A percentile compares a stretch with the other conserved stretches of the same genome.
Conservation (phyloP, 2,329 filamentous ascomycete species). For the Aspergillus spinulosporus region DNA sequence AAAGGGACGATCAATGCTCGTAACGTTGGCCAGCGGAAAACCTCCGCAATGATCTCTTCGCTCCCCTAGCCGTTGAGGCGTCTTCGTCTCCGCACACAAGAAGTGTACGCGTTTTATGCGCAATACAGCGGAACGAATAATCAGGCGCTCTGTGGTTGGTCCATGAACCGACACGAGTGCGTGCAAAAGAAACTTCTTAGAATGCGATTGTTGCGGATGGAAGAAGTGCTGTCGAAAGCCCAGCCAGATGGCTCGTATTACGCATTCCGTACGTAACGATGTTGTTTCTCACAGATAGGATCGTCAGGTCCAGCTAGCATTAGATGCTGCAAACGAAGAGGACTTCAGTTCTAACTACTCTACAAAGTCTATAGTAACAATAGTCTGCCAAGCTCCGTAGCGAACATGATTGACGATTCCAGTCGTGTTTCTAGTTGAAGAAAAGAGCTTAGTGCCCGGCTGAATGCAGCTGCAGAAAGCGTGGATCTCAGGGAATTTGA, state of each 20-base stretch:
- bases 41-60: constrained; percentile 9
- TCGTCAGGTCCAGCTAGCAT: too few species aligned
- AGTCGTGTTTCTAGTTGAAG: too few species aligned
- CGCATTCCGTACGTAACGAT: too few species aligned
- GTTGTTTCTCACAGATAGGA: too few species aligned
- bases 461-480: background rate
- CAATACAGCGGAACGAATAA: background rate
- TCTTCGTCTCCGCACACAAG: constrained; percentile 3
- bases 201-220: background rate
- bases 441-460: too few species aligned
- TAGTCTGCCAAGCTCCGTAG: too few species aligned
- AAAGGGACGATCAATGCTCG: constrained; percentile 3
- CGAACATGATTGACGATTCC: too few species aligned
- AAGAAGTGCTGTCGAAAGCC: background rate
- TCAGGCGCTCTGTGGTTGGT: constrained; percentile 2
- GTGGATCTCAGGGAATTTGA: background rate
- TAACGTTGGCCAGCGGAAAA: background rate
- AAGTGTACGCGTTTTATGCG: background rate
- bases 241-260: too few species aligned
- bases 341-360: too few species aligned
- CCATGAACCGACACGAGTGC: background rate
- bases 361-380: too few species aligned
- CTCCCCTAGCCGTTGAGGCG: background rate
- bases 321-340: too few species aligned
- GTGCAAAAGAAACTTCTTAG: background rate